These are phyloP conservation scores for Botrytis fragariae DNA, from an alignment of 2,329 filamentous ascomycete species.

Conservation along the genomic window DNA sequence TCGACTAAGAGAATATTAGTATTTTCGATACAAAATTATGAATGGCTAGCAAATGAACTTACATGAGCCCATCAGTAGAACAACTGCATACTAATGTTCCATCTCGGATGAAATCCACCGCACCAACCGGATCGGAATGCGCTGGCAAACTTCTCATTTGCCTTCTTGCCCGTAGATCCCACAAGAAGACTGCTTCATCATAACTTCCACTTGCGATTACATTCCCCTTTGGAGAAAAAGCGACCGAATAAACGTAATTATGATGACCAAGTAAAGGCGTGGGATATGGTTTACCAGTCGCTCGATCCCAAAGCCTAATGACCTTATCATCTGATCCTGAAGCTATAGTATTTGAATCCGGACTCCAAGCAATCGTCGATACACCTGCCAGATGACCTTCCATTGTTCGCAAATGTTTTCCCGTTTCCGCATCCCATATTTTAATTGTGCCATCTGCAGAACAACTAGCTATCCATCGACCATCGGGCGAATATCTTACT, in stretches of 20 bases:
- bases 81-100: constrained; percentile 91
- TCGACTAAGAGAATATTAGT: constrained; percentile 50
- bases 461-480: constrained; percentile 82
- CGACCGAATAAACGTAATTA: constrained; percentile 91
- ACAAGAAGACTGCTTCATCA: constrained; percentile 94
- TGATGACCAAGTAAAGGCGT: constrained; percentile 77
- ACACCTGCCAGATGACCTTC: constrained; percentile 92
- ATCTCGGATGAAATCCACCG: constrained; percentile 89
- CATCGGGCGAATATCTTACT: constrained; percentile 88
- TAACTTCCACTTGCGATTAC: constrained; percentile 94
- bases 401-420: constrained; percentile 79
- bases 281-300: constrained; percentile 55
- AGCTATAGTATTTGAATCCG: constrained; percentile 81
- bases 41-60: constrained; percentile 38
- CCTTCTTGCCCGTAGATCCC: constrained; percentile 86
- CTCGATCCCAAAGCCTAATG: constrained; percentile 85
- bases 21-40: background rate
- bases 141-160: constrained; percentile 90
- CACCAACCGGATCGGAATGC: constrained; percentile 90
- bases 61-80: constrained; percentile 86
- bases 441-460: constrained; percentile 89
- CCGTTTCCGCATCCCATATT: constrained; percentile 80
- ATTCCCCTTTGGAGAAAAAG: constrained; percentile 97
- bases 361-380: constrained; percentile 90
- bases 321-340: constrained; percentile 95